Percentiles rank a stretch among this genome's conserved stretches.
Evolutionary conservation across 805 yeast genomes (phyloP).

Genomic region (Candida awuae): DNA sequence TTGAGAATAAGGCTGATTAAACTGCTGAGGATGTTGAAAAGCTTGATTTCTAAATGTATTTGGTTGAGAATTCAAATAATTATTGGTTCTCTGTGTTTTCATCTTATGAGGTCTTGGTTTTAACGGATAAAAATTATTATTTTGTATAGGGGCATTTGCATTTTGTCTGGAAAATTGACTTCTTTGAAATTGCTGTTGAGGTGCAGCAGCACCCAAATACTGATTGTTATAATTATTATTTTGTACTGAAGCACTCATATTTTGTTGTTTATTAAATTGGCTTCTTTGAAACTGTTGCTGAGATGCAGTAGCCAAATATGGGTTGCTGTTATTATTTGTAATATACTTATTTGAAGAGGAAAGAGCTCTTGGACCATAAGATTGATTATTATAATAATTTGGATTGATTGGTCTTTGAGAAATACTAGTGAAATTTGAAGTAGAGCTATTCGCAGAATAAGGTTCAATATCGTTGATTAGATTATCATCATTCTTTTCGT

Average conservation of each 20-base stretch:
- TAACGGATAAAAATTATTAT: not conserved
- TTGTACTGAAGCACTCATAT: too few species aligned
- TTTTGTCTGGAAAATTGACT: constrained; percentile 6
- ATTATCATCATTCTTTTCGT: not conserved
- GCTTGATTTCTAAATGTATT: not conserved
- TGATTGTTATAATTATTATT: too few species aligned
- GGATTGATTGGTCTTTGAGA: constrained; percentile 72
- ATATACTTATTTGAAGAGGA: too few species aligned
- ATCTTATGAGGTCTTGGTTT: constrained; percentile 11
- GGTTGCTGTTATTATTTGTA: too few species aligned
- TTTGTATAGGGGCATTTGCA: constrained; percentile 5
- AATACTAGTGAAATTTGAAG: constrained; percentile 67
- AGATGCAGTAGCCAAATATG: too few species aligned
- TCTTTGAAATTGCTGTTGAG: constrained; percentile 5
- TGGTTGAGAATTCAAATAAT: not conserved
- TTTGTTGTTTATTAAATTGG: too few species aligned
- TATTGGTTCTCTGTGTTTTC: constrained; percentile 5
- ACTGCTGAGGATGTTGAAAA: too few species aligned
- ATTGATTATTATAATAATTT: constrained; percentile 38
- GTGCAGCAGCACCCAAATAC: constrained; percentile 23
- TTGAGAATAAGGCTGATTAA: too few species aligned
- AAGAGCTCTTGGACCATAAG: too few species aligned
- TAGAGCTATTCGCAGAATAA: constrained; percentile 4
- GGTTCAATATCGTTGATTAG: not conserved
- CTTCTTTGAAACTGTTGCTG: too few species aligned